These are phyloP conservation scores for Cercospora sp. DNA, from an alignment of 2,329 filamentous ascomycete genomes.

Conservation along the genomic window DNA sequence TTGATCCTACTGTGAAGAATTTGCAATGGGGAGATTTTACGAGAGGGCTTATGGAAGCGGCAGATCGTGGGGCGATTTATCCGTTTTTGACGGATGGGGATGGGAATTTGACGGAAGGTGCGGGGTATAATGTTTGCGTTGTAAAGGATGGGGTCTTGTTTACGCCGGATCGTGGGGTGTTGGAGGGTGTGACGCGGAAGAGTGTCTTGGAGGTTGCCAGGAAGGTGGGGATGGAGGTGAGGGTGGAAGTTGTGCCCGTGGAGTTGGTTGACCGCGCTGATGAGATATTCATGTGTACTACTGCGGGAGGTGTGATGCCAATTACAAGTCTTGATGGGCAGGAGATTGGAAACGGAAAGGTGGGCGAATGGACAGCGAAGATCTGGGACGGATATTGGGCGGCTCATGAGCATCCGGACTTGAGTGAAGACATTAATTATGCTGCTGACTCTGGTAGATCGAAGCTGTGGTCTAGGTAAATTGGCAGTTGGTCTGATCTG, in stretches of 20 bases:
- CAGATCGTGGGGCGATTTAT: conserved; percentile 50
- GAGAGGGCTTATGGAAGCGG: conserved; percentile 50
- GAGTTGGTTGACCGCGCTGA: conserved; percentile 47
- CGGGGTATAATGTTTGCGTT: conserved; percentile 52
- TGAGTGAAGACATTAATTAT: conserved; percentile 24
- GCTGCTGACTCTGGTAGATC: conserved; percentile 2
- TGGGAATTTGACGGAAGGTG: conserved; percentile 52
- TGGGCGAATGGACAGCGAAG: conserved; percentile 49
- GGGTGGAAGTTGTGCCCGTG: conserved; percentile 47
- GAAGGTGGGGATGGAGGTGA: conserved; percentile 39
- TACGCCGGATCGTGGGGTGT: conserved; percentile 51
- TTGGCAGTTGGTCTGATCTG: conserved; percentile 23
- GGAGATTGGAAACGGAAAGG: conserved; percentile 44
- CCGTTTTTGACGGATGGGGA: conserved; percentile 56
- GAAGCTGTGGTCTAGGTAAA: conserved; percentile 15
- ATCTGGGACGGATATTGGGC: conserved; percentile 57
- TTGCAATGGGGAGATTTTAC: conserved; percentile 51
- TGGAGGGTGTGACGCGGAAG: conserved; percentile 53
- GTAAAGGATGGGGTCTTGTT: conserved; percentile 50
- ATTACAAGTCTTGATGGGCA: conserved; percentile 51
- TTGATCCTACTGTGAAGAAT: conserved; percentile 57
- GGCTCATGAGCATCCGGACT: conserved; percentile 46
- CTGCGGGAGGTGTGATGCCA: conserved; percentile 56
- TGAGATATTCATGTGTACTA: conserved; percentile 57
- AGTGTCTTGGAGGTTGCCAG: conserved; percentile 50